Evolutionary conservation across 768 basidiomycete species (phyloP), one percentile per base, ranked within the genome.

Genomic region (Pisolithus sp.): DNA sequence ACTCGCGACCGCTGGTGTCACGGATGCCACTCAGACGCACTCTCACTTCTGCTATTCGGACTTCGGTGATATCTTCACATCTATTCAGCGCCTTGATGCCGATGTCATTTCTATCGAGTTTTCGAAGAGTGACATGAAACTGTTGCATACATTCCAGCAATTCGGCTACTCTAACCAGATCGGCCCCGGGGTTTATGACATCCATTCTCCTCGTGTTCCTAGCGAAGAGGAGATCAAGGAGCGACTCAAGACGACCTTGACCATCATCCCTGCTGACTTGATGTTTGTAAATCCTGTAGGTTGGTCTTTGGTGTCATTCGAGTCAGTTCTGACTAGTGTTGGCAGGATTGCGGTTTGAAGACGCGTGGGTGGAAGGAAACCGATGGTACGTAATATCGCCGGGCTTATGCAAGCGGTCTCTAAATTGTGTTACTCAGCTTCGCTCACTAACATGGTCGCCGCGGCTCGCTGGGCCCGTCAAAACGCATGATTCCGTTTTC

Each of bases 41-140:
- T 97, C 93, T 47, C 96, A 99, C 80, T 95, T 95, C 82, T 95
- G 93, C 78, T 94, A 93, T 78, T 97, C 94, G 51, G 94, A 97
- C 78, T 98, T 97, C 68, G 90, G 87, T 74, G 92, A 96, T 69
- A 97, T 97, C 75, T 97, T 97, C 89, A 84, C 89, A 28, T 94
- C 90, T 54, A 96, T 98, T 68, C 86, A 94, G 72, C 84, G 86
- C 58, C 86, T 99, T 54, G 96, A 99, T 63, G 93, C 94, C 58
- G 96, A 99, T 69, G 93, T 96, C 70, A 98, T 99, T 75, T 95
- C 93, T 49, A 96, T 97, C 66, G 94, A 97, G 73, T 93, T 93
- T 45, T 95, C 93, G 58, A 97, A 98, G 88, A 86, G 85, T 62
- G 94, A 97, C 80, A 86, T 98, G 86, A 98, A 98, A 77, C 81